Evolutionary conservation across 2,329 filamentous ascomycete species (phyloP), one percentile per base, ranked within the genome.

Genomic region (Fusarium circinatum): DNA sequence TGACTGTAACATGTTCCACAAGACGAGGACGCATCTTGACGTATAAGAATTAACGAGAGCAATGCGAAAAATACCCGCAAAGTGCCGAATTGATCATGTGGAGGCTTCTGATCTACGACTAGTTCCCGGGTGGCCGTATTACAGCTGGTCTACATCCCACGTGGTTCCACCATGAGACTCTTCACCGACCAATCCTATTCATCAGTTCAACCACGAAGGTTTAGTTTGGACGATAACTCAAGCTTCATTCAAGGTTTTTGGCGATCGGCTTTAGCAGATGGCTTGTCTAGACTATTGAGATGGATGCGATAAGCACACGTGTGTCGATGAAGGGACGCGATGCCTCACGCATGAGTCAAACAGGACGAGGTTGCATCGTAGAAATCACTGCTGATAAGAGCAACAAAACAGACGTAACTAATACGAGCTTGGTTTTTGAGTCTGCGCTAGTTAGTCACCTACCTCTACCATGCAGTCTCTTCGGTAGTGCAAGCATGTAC

Each of bases 141-240:
- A 71, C 56, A 74, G 61, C 47, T 55, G 44, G 30, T 55, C 61
- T 71, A 55, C 42, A 58, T 42, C 66, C 66, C 73, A 75, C 73
- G 73, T 75, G 73, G 70, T 55, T 73, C 70, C 70, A 69, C 70
- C 59, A 44, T 64, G 61, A 71, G 39, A 24, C n/a, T 54, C 36
- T 36, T 56, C 26, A 41, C 24, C n/a, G 39, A 62, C 73, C 73
- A 75, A 75, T 75, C 73, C 58, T 20, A 62, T 41, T 28, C n/a
- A 55, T n/a, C 36, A 48, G 39, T 44, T 65, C 49, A 62, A 62
- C 52, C 73, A 75, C 73, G 73, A 75, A 75, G 59, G 61, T 44
- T 24, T 34, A 69, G 32, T n/a, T 38, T 48, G 22, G 48, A 41
- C 28, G n/a, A 38, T 60, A 38, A 24, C 22, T 44, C 39, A 36